phyloP scores from a whole-genome alignment of 2,329 filamentous ascomycete genomes.

The Monosporascus sp. region DNA sequence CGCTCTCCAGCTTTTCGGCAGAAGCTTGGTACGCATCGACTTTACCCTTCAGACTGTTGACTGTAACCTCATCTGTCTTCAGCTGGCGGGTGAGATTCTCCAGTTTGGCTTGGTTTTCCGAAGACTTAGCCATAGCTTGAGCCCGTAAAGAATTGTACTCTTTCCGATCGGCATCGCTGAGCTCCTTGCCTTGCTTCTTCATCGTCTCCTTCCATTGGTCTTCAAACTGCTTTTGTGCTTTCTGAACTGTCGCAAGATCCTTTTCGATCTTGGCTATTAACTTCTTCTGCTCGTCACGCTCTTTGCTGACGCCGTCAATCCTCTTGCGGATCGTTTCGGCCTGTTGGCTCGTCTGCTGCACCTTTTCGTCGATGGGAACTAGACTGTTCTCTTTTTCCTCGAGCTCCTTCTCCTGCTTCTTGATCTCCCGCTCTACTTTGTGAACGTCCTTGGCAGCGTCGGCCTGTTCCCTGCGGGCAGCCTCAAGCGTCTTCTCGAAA shows the following conservation, averaged over 20 bases:
- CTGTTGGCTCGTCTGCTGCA: slow-evolving; percentile 69
- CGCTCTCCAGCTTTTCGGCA: slow-evolving; percentile 66
- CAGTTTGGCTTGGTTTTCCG: slow-evolving; percentile 73
- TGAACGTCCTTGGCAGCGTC: slow-evolving; percentile 69
- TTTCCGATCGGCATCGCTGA: slow-evolving; percentile 80
- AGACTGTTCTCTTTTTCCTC: slow-evolving; percentile 81
- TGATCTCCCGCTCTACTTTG: slow-evolving; percentile 81
- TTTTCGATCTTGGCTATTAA: slow-evolving; percentile 71
- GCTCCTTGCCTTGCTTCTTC: slow-evolving; percentile 78
- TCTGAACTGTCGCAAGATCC: slow-evolving; percentile 78
- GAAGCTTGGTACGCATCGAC: slow-evolving; percentile 73
- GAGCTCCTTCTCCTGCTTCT: slow-evolving; percentile 77
- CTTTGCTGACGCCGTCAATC: slow-evolving; percentile 66
- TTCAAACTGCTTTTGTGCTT: slow-evolving; percentile 84
- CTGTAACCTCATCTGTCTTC: slow-evolving; percentile 86
- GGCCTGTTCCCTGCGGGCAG: slow-evolving; percentile 77
- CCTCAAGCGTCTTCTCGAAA: slow-evolving; percentile 73
- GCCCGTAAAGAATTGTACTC: slow-evolving; percentile 82
- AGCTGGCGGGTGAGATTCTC: slow-evolving; percentile 83
- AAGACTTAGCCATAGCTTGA: slow-evolving; percentile 78
- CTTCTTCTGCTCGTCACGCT: slow-evolving; percentile 65
- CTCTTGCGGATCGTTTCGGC: slow-evolving; percentile 62
- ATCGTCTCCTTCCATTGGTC: slow-evolving; percentile 79
- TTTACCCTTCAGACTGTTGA: slow-evolving; percentile 83
- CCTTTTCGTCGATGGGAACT: slow-evolving; percentile 88